Evolutionary conservation across 306 rosid genomes (phyloP).

Genomic region (Cucumis sativus): DNA sequence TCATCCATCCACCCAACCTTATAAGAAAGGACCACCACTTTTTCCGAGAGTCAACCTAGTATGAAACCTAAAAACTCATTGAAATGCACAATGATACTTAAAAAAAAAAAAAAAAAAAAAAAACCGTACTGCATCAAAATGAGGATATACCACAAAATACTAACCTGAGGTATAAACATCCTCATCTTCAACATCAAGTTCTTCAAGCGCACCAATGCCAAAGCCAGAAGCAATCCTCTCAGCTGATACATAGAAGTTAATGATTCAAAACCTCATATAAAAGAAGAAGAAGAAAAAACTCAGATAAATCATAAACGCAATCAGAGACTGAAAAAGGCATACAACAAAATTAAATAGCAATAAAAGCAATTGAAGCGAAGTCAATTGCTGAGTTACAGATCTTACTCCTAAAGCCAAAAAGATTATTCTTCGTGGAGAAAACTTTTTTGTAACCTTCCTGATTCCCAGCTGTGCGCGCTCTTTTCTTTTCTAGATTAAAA

Average conservation of each 20-base stretch:
- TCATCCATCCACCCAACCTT: not conserved
- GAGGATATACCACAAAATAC: conserved; percentile 11
- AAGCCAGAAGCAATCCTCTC: conserved; percentile 93
- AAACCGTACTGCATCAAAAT: not conserved
- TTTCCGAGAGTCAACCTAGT: not conserved
- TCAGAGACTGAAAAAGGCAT: not conserved
- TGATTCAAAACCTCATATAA: not conserved
- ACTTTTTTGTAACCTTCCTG: conserved; percentile 33
- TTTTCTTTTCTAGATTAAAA: conserved; percentile 48
- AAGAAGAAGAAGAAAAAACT: not conserved
- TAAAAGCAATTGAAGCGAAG: conserved; percentile 7
- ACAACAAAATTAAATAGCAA: not conserved
- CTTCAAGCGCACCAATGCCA: conserved; percentile 99
- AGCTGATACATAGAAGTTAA: conserved; percentile 44
- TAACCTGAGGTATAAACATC: conserved; percentile 77
- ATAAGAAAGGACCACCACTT: not conserved
- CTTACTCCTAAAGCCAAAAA: conserved; percentile 83
- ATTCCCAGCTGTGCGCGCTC: conserved; percentile 43
- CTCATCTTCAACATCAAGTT: conserved; percentile 86
- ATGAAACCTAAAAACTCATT: not conserved
- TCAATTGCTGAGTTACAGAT: conserved; percentile 15
- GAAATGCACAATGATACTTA: conserved; percentile 3
- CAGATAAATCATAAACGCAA: conserved; percentile 16
- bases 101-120: not conserved
- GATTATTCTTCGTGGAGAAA: conserved; percentile 36